Conservation (phyloP, 1,284 basidiomycete species). For the Leccinum pallidistipes region DNA sequence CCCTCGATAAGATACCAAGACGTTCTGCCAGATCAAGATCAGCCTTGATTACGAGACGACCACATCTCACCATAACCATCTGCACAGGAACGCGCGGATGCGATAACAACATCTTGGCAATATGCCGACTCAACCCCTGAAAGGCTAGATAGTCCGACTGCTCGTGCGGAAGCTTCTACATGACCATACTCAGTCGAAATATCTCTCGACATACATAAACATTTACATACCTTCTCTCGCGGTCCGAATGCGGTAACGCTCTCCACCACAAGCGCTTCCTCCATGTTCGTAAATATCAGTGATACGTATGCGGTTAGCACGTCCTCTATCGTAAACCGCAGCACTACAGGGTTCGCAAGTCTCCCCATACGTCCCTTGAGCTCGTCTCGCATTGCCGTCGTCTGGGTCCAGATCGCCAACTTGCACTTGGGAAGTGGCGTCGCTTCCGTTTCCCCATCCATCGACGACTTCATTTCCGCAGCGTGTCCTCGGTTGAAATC, state of each 20-base stretch:
- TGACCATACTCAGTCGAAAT: not conserved
- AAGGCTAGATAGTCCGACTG: slow-evolving; percentile 66
- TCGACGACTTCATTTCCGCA: slow-evolving; percentile 13
- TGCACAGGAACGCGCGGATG: slow-evolving; percentile 53
- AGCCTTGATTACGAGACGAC: slow-evolving; percentile 10
- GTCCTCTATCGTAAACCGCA: slow-evolving; percentile 60
- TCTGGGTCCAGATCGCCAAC: slow-evolving; percentile 53
- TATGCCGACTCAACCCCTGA: slow-evolving; percentile 62
- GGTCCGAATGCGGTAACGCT: slow-evolving; percentile 65
- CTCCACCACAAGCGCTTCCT: slow-evolving; percentile 49
- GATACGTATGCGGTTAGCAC: slow-evolving; percentile 60
- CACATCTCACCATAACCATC: slow-evolving; percentile 41
- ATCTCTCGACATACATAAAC: not conserved
- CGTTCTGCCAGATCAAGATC: slow-evolving; percentile 34
- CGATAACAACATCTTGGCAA: slow-evolving; percentile 56
- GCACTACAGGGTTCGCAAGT: slow-evolving; percentile 38
- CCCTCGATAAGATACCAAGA: slow-evolving; percentile 53
- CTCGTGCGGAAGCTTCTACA: slow-evolving; percentile 62
- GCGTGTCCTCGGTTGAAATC: slow-evolving; percentile 46
- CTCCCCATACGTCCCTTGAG: slow-evolving; percentile 9
- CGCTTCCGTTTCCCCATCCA: not conserved
- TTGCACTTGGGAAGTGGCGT: slow-evolving; percentile 27
- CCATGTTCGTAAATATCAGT: slow-evolving; percentile 36
- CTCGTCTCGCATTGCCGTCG: slow-evolving; percentile 22
- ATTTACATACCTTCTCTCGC: slow-evolving; percentile 55